Evolutionary conservation across 176 grass and related monocot genomes (phyloP), one percentile per base, ranked within the genome.

Genomic region (Paspalum vaginatum): DNA sequence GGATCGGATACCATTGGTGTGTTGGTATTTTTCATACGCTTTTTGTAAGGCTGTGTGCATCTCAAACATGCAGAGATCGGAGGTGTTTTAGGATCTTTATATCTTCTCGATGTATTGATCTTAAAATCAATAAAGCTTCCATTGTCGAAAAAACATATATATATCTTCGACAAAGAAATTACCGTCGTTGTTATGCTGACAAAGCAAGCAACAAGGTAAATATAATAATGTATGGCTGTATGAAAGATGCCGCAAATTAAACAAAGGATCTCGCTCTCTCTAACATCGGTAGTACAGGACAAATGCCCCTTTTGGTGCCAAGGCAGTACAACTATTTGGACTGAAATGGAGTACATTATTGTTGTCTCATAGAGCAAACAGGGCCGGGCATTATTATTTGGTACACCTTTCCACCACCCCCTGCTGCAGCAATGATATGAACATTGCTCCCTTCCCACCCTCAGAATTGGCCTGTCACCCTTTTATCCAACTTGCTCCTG

Each of bases 401-500:
- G 41, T 57, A 17, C 59, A 32, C 45, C 50, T 81, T 85, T 67
- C 56, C 48, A 62, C 57, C 66, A 32, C 65, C 24, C 63, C 20
- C 43, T 27, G 44, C 45, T 56, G 76, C 61, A 66, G 46, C 61
- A 64, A 82, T 85, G 46, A 88, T 91, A 61, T 82, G 77, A 82
- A 75, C 76, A 53, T 79, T 91, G 75, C 75, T 87, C 78, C 81
- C 74, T 74, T 70, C 79, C n/a, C 53, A 79, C 78, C 46, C 7
- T 82, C 72, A 78, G 18, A 82, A 50, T 65, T 75, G 74, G 79
- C 74, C 15, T 91, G 74, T 49, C 82, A 70, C 73, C 89, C 86
- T 53, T 81, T 82, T 78, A 85, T 65, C 81, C 86, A 91, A 83
- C 83, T 85, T 88, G 61, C 53, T 70, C 43, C 8, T 70, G 24